phyloP scores from a whole-genome alignment of 2,329 filamentous ascomycete species.

The Raffaelea albimanens region DNA sequence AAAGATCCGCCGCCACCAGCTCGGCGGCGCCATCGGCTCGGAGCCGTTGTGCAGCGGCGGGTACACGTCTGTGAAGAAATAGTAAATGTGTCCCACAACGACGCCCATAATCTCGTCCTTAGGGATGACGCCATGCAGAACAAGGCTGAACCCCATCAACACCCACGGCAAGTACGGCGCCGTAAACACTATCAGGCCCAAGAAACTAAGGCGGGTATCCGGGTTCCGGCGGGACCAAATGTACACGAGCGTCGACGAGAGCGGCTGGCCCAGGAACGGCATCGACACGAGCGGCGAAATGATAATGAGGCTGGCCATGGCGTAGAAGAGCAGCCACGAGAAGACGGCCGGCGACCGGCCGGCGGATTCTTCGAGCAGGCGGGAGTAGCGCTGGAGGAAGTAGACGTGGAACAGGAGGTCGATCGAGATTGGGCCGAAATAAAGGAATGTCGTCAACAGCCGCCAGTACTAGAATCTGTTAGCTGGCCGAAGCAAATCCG shows the following conservation, averaged over 20 bases:
- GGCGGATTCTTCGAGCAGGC: constrained; percentile 90
- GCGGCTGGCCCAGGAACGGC: constrained; percentile 86
- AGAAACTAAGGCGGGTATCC: constrained; percentile 77
- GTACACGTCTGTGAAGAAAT: constrained; percentile 96
- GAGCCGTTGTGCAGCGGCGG: constrained; percentile 80
- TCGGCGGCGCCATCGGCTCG: constrained; percentile 77
- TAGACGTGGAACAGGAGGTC: constrained; percentile 97
- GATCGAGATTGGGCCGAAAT: constrained; percentile 89
- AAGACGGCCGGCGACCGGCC: constrained; percentile 86
- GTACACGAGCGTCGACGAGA: constrained; percentile 90
- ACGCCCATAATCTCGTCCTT: constrained; percentile 96
- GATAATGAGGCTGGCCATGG: constrained; percentile 66
- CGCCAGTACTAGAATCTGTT: constrained; percentile 95
- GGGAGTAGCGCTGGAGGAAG: constrained; percentile 93
- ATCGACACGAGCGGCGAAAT: constrained; percentile 83
- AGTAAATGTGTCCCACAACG: constrained; percentile 91
- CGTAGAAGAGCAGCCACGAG: constrained; percentile 86
- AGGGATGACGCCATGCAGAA: constrained; percentile 82
- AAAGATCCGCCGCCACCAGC: constrained; percentile 83
- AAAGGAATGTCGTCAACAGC: constrained; percentile 90
- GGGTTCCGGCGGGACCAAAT: constrained; percentile 97
- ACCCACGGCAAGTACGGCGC: constrained; percentile 96
- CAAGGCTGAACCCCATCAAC: constrained; percentile 79
- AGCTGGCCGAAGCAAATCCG: no score
- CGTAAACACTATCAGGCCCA: constrained; percentile 83